phyloP scores from a whole-genome alignment of 768 basidiomycete genomes.

The Mrakia hoshinonis region DNA sequence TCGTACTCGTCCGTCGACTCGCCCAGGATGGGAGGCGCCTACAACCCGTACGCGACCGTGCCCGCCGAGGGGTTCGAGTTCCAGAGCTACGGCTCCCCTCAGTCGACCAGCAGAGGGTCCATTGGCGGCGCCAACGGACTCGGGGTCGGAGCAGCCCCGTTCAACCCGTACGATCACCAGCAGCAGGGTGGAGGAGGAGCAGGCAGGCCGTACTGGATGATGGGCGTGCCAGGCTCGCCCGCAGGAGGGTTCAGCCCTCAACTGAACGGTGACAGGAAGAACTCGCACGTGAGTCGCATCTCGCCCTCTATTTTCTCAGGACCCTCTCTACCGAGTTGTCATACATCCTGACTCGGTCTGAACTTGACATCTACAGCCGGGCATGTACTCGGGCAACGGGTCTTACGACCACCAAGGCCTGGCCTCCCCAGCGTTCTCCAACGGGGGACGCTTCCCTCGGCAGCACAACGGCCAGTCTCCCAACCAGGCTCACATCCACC shows the following conservation, averaged over 20 bases:
- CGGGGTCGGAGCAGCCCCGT: constrained; percentile 4
- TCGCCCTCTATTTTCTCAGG: neutral
- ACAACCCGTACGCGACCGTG: constrained; percentile 4
- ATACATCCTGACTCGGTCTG: neutral
- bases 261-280: neutral
- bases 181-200: constrained; percentile 8
- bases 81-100: neutral
- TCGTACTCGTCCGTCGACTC: neutral
- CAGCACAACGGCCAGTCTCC: neutral
- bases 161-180: constrained; percentile 8
- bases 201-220: constrained; percentile 16
- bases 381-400: neutral
- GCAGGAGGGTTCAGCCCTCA: constrained; percentile 3
- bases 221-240: neutral
- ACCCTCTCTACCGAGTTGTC: neutral
- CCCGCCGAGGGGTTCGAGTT: neutral
- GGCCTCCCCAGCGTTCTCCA: neutral
- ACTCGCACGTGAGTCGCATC: neutral
- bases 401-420: neutral
- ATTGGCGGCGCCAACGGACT: neutral
- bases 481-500: constrained; percentile 15
- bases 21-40: neutral
- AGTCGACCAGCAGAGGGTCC: neutral
- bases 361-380: neutral
- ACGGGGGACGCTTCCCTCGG: neutral